Base-by-base conservation (phyloP, 2,329 filamentous ascomycete species). In the Sporothrix sp. region DNA sequence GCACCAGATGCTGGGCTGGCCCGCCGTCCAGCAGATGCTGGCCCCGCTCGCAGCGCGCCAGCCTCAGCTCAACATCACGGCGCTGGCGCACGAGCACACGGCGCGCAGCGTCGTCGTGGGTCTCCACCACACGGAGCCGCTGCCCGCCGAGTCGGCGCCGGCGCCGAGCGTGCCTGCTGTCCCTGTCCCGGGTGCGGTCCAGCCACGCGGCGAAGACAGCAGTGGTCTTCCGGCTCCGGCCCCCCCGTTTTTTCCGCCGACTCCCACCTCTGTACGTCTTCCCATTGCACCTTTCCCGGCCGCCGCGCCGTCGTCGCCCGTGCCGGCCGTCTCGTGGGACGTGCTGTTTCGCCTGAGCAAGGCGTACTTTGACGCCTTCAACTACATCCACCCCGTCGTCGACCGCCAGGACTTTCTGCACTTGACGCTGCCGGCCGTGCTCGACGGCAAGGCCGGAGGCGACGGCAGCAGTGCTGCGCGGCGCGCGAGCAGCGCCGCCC, bases 361-460 rank as follows among this genome's bases (percentile, higher is more conserved):
- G 44, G 68, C 71, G 0, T 82, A 78, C 58, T 82, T 82, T 59
- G 73, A 78, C 57, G 74, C 71, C 2, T 78, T 78, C 63, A 81
- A 82, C 58, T 66, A 78, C 11, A 59, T 80, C 13, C 74, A 75
- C 57, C 79, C 79, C 0, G 70, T 82, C 33, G 66, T 82, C 58
- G 76, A 81, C 54, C 68, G 75, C n/a, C 70, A 76, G 30, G 65
- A 63, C 20, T 82, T 82, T 60, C 64, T 71, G 54, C 66, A 69
- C 7, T 66, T 70, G 33, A 71, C 68, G 2, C 59, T 81, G 8
- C 62, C 65, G 1, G 62, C 66, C 6, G 67, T 80, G 3, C 59
- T 73, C 35, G 66, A 46, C 16, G 16, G 21, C 42, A 46, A 46
- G 20, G 13, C 10, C 35, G 66, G 70, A 42, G 72, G 74, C 0